Evolutionary conservation across 2,329 filamentous ascomycete species (phyloP).

Genomic region (Fusarium nematophilum): DNA sequence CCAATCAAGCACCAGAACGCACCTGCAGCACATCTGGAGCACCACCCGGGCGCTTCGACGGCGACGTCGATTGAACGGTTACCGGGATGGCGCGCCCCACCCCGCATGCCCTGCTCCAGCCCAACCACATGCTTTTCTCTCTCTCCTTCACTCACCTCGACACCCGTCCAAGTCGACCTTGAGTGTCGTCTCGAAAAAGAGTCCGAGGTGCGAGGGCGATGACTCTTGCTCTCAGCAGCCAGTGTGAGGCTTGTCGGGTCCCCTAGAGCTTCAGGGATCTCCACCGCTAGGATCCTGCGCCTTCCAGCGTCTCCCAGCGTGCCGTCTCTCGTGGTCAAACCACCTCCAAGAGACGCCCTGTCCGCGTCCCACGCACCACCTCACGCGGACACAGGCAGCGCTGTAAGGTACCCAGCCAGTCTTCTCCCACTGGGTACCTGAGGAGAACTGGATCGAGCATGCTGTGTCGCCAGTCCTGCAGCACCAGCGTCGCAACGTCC

Average conservation of each 20-base stretch:
- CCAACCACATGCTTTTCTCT: conserved; percentile 49
- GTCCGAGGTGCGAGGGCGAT: neutral
- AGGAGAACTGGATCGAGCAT: conserved; percentile 34
- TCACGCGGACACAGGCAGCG: conserved; percentile 14
- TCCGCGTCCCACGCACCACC: conserved; percentile 11
- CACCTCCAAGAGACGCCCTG: conserved; percentile 22
- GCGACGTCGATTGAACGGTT: conserved; percentile 47
- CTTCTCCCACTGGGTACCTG: conserved; percentile 13
- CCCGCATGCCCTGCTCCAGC: conserved; percentile 43
- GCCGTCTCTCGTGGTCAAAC: neutral
- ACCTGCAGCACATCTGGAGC: conserved; percentile 43
- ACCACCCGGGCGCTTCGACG: conserved; percentile 48
- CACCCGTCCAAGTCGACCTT: neutral
- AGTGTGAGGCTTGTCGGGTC: neutral
- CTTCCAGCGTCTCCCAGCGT: conserved; percentile 20
- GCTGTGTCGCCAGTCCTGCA: conserved; percentile 28
- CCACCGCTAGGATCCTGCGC: conserved; percentile 18
- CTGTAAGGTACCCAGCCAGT: conserved; percentile 42
- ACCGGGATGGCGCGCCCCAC: conserved; percentile 40
- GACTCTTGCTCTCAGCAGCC: neutral
- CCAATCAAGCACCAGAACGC: conserved; percentile 52
- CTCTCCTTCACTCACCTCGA: conserved; percentile 30
- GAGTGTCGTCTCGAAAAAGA: conserved; percentile 8
- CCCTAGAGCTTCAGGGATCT: conserved; percentile 12
- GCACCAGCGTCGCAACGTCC: conserved; percentile 31